phyloP scores from a whole-genome alignment of 2,329 filamentous ascomycete species.

The Boeremia exigua region DNA sequence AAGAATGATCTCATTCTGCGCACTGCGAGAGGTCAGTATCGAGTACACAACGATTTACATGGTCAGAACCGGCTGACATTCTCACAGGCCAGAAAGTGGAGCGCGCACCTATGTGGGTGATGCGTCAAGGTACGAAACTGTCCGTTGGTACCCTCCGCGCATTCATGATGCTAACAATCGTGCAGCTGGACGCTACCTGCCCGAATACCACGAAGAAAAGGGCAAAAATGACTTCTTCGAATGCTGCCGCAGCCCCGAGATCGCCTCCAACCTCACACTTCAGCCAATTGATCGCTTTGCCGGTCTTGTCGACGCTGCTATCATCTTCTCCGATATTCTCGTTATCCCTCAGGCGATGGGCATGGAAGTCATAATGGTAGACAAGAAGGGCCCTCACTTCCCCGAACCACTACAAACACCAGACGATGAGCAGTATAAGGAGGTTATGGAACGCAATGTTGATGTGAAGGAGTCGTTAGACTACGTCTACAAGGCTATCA shows the following conservation, averaged over 20 bases:
- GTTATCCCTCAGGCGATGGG: conserved; percentile 98
- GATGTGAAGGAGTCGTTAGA: conserved; percentile 83
- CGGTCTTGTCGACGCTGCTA: conserved; percentile 91
- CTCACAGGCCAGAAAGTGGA: conserved; percentile 82
- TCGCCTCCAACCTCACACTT: conserved; percentile 90
- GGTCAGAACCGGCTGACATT: conserved; percentile 23
- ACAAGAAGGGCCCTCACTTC: conserved; percentile 96
- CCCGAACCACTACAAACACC: conserved; percentile 81
- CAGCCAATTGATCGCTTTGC: conserved; percentile 92
- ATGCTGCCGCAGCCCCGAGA: conserved; percentile 91
- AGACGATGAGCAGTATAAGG: conserved; percentile 79
- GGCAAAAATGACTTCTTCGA: conserved; percentile 92
- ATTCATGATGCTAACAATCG: conserved; percentile 17
- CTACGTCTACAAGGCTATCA: conserved; percentile 97
- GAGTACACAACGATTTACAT: too few relatives aligned
- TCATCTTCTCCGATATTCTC: conserved; percentile 98
- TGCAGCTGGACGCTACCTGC: conserved; percentile 90
- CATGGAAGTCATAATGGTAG: conserved; percentile 98
- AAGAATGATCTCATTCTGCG: conserved; percentile 92
- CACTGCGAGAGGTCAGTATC: conserved; percentile 76
- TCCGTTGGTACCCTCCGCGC: not conserved
- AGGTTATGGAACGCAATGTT: conserved; percentile 78
- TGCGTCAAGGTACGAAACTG: conserved; percentile 82
- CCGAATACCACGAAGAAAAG: conserved; percentile 97
- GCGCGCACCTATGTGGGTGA: conserved; percentile 96